A percentile compares a stretch with the other conserved stretches of the same genome.
phyloP scores from a whole-genome alignment of 352 stramenopile genomes.

The Pythium aristosporum region DNA sequence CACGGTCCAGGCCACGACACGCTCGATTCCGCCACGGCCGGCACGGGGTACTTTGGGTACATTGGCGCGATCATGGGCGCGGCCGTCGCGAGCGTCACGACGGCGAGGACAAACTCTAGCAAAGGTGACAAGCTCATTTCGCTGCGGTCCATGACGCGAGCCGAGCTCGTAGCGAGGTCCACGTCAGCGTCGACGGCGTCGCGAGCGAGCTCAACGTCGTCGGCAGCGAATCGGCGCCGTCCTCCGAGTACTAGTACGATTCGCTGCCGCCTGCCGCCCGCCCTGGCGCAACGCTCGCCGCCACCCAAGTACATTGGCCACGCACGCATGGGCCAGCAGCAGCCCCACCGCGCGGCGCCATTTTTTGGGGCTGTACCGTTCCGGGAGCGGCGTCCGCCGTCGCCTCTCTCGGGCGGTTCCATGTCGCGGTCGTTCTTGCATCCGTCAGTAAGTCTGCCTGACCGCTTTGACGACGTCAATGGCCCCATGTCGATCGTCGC shows the following conservation, averaged over 20 bases:
- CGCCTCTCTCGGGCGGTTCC: background rate
- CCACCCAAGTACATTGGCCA: background rate
- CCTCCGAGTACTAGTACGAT: no score
- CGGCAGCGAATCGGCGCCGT: background rate
- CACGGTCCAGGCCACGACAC: background rate
- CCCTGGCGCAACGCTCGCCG: background rate
- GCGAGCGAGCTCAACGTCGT: constrained; percentile 8
- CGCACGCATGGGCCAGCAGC: background rate
- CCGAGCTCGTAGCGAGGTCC: constrained; percentile 10
- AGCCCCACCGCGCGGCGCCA: background rate
- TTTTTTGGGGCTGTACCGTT: constrained; percentile 3
- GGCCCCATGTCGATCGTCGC: constrained; percentile 35
- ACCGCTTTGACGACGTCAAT: background rate
- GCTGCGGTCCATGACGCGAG: constrained; percentile 43
- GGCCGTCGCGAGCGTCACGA: background rate
- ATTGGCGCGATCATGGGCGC: constrained; percentile 19
- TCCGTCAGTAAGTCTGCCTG: constrained; percentile 17
- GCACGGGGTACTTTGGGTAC: constrained; percentile 30
- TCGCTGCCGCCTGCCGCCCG: background rate
- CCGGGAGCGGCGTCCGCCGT: background rate
- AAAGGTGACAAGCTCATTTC: constrained; percentile 52
- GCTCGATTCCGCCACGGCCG: constrained; percentile 7
- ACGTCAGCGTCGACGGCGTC: constrained; percentile 9
- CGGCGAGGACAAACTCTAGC: constrained; percentile 16
- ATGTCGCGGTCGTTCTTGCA: constrained; percentile 44